phyloP scores from a whole-genome alignment of 1,139 yeast genomes.

The Nakaseomyces glabratus region DNA sequence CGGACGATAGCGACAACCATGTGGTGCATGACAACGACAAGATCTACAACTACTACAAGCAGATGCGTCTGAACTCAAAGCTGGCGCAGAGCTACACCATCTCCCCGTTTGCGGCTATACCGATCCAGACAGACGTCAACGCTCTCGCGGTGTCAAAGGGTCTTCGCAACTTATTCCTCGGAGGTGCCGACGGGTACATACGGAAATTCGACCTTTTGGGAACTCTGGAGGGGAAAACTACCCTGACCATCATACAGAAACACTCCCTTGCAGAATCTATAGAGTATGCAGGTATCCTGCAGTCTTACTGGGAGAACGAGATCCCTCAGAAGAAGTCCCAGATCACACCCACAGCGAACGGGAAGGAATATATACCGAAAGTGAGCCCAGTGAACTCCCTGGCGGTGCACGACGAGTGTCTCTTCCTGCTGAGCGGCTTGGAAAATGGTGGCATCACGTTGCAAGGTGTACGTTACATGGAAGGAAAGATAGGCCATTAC shows the following conservation, averaged over 20 bases:
- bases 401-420: slow-evolving; percentile 73
- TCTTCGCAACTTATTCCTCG: slow-evolving; percentile 81
- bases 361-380: slow-evolving; percentile 52
- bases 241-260: slow-evolving; percentile 82
- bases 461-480: slow-evolving; percentile 74
- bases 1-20: slow-evolving; percentile 11
- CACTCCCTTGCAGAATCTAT: slow-evolving; percentile 84
- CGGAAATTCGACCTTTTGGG: slow-evolving; percentile 80
- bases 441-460: slow-evolving; percentile 78
- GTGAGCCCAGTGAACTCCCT: slow-evolving; percentile 81
- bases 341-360: slow-evolving; percentile 31
- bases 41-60: slow-evolving; percentile 33
- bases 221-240: slow-evolving; percentile 82
- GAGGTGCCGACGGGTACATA: slow-evolving; percentile 94
- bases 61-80: slow-evolving; percentile 37
- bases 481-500: slow-evolving; percentile 74
- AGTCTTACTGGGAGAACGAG: slow-evolving; percentile 94
- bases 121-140: slow-evolving; percentile 63
- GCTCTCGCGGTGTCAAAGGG: slow-evolving; percentile 73
- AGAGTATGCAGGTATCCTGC: slow-evolving; percentile 70
- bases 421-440: slow-evolving; percentile 81
- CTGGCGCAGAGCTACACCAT: slow-evolving; percentile 47
- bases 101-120: slow-evolving; percentile 63
- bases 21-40: slow-evolving; percentile 16
- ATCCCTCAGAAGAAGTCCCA: slow-evolving; percentile 55